Percentiles rank a stretch among this genome's conserved stretches.
phyloP scores from a whole-genome alignment of 495 filamentous ascomycete species.

The Aspergillus carlsbadensis region DNA sequence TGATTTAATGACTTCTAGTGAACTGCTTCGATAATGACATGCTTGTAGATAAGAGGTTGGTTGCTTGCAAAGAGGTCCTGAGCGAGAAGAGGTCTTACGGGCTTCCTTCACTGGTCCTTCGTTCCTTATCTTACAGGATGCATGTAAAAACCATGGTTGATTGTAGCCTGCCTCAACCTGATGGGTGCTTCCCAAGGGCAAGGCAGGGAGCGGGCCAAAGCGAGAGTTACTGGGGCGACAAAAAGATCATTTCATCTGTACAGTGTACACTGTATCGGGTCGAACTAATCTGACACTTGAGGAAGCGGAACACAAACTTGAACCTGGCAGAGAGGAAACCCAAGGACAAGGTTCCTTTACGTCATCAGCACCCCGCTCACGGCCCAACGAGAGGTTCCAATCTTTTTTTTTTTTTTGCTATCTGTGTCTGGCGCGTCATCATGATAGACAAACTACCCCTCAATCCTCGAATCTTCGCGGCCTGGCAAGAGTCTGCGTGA shows the following conservation, averaged over 20 bases:
- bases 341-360: slow-evolving; percentile 11
- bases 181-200: no score
- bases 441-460: not conserved
- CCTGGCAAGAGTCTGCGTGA: not conserved
- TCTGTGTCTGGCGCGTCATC: slow-evolving; percentile 4
- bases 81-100: no score
- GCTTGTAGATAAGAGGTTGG: no score
- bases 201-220: not conserved
- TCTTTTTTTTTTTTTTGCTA: not conserved
- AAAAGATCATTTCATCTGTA: not conserved
- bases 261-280: no score
- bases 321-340: not conserved
- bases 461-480: not conserved
- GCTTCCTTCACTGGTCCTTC: no score
- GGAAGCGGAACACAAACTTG: slow-evolving; percentile 1
- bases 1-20: no score
- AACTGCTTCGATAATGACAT: no score
- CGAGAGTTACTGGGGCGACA: not conserved
- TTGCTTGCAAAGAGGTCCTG: no score
- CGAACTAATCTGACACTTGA: no score
- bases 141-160: no score
- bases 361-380: slow-evolving; percentile 24
- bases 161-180: no score
- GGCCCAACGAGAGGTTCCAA: not conserved
- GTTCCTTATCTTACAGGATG: no score